A percentile compares a stretch with the other conserved stretches of the same genome.
phyloP scores from a whole-genome alignment of 139 green algal genomes.

The Coelastrella sp. region DNA sequence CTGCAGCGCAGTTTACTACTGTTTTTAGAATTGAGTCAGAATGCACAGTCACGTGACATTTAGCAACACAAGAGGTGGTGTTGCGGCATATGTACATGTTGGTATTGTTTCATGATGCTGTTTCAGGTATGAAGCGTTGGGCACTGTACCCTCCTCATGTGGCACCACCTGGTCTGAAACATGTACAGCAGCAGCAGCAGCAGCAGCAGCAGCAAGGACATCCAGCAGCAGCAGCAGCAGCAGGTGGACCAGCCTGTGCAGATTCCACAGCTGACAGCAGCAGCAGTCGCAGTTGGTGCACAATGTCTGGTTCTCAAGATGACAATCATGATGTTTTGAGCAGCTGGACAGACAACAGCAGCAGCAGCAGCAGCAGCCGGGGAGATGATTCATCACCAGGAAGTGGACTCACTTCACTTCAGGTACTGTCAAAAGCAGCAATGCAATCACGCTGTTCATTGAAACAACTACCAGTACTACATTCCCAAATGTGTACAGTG shows the following conservation, averaged over 20 bases:
- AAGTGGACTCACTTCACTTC: constrained; percentile 14
- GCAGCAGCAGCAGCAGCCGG: constrained; percentile 33
- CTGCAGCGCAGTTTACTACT: too few species aligned
- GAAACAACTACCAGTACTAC: too few species aligned
- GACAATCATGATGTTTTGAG: not conserved
- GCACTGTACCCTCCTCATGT: constrained; percentile 41
- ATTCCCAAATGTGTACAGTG: not conserved
- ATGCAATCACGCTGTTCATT: too few species aligned
- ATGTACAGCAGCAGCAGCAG: constrained; percentile 38
- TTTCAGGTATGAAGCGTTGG: constrained; percentile 39
- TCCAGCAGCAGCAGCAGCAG: constrained; percentile 36
- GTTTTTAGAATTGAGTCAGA: too few species aligned
- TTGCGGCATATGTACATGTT: too few species aligned
- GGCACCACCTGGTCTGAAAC: constrained; percentile 2
- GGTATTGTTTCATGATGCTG: not conserved
- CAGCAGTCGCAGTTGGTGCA: constrained; percentile 16
- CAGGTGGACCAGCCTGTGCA: too few species aligned
- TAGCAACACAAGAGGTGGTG: too few species aligned
- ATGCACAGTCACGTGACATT: too few species aligned
- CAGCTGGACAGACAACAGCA: constrained; percentile 11
- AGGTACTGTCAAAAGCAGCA: too few species aligned
- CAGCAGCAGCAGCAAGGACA: constrained; percentile 18
- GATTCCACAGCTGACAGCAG: too few species aligned
- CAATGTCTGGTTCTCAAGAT: not conserved
- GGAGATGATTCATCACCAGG: constrained; percentile 22